phyloP scores from a whole-genome alignment of 305 asterid genomes.

The Solanum hybrid region DNA sequence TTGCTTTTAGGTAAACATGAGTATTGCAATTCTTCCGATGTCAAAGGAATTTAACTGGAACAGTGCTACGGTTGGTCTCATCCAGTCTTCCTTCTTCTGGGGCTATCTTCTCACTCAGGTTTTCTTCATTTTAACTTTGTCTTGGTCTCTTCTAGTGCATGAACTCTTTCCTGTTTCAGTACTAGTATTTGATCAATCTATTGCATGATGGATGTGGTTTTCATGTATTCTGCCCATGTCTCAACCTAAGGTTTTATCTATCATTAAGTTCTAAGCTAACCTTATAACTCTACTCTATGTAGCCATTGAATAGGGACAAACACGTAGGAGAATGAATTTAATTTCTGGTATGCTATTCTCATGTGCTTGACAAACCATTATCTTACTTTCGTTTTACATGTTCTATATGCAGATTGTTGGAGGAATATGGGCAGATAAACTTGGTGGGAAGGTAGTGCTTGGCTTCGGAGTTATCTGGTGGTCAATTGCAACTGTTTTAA shows the following conservation, averaged over 20 bases:
- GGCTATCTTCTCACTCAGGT: constrained; percentile 99
- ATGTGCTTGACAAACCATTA: not conserved
- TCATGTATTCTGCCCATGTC: not conserved
- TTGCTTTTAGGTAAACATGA: constrained; percentile 74
- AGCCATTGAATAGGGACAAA: not conserved
- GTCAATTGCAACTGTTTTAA: constrained; percentile 80
- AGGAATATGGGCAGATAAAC: constrained; percentile 98
- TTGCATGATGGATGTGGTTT: not conserved
- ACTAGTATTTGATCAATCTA: not conserved
- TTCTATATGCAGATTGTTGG: constrained; percentile 55
- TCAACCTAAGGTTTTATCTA: not conserved
- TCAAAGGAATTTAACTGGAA: constrained; percentile 94
- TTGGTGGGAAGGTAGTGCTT: constrained; percentile 89
- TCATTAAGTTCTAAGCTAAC: not conserved
- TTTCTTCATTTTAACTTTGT: constrained; percentile 8
- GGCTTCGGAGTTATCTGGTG: constrained; percentile 99
- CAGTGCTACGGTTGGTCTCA: constrained; percentile 94
- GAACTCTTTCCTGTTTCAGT: not conserved
- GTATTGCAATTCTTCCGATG: constrained; percentile 98
- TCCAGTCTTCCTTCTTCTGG: constrained; percentile 99
- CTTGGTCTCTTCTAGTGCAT: not conserved
- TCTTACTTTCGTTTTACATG: not conserved
- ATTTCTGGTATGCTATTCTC: not conserved
- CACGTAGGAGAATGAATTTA: not conserved
- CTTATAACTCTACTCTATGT: not conserved